Conservation (phyloP, 805 yeast species). For the Kluyveromyces aestuarii region DNA sequence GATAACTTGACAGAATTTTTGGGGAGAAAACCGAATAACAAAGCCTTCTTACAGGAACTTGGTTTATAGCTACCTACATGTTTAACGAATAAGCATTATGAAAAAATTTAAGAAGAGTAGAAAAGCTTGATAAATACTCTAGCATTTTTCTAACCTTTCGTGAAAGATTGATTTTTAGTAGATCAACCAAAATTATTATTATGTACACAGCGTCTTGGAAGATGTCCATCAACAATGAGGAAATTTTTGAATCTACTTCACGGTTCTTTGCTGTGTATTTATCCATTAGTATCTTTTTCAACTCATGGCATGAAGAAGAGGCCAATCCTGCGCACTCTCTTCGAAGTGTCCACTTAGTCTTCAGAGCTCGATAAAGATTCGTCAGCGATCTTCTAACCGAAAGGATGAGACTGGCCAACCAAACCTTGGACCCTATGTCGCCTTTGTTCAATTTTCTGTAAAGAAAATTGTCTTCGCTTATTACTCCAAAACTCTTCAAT, state of each 20-base stretch:
- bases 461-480: conserved; percentile 16
- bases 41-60: conserved; percentile 63
- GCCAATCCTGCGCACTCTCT: conserved; percentile 6
- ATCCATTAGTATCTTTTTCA: conserved; percentile 12
- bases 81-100: conserved; percentile 5
- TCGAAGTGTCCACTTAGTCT: conserved; percentile 8
- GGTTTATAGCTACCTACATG: conserved; percentile 29
- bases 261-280: conserved; percentile 9
- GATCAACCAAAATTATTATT: conserved; percentile 12
- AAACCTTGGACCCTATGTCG: conserved; percentile 21
- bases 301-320: neutral
- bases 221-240: conserved; percentile 15
- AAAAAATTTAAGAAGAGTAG: conserved; percentile 15
- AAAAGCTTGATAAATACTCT: conserved; percentile 17
- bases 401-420: conserved; percentile 22
- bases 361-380: conserved; percentile 6
- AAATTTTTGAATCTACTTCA: conserved; percentile 10
- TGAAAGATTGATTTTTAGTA: conserved; percentile 12
- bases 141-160: conserved; percentile 9
- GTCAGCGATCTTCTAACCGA: conserved; percentile 14
- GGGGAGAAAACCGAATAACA: conserved; percentile 68
- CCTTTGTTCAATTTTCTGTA: conserved; percentile 20
- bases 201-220: conserved; percentile 20
- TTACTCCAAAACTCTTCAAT: conserved; percentile 21
- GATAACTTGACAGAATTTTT: conserved; percentile 55